These are phyloP conservation scores for Guyanaporus albipodus DNA, from an alignment of 768 basidiomycete species.

Conservation along the genomic window DNA sequence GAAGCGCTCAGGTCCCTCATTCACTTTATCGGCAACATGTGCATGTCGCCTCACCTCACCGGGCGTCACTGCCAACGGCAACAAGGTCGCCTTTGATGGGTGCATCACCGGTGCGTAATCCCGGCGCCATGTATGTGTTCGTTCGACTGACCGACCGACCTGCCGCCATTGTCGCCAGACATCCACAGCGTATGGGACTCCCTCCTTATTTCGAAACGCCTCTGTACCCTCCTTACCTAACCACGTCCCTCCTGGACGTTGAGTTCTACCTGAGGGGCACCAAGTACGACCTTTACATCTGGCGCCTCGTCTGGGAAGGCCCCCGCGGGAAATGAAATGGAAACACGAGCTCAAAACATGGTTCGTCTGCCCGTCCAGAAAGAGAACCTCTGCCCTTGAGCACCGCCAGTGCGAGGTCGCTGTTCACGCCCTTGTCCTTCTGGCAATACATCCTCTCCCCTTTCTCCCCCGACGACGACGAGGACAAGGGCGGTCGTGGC, in stretches of 20 bases:
- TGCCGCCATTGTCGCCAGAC: slow-evolving; percentile 42
- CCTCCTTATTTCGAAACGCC: slow-evolving; percentile 74
- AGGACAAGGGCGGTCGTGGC: slow-evolving; percentile 18
- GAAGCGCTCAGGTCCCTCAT: slow-evolving; percentile 90
- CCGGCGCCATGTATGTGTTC: too few species aligned
- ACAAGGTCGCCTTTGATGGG: slow-evolving; percentile 69
- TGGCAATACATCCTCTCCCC: slow-evolving; percentile 27
- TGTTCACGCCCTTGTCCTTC: slow-evolving; percentile 6
- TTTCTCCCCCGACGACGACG: neutral
- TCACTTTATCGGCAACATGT: slow-evolving; percentile 92
- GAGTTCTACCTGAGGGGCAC: slow-evolving; percentile 67
- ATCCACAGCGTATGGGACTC: slow-evolving; percentile 89
- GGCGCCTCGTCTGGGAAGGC: slow-evolving; percentile 85
- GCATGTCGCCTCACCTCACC: slow-evolving; percentile 89
- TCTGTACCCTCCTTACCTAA: slow-evolving; percentile 63
- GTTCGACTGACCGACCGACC: too few species aligned
- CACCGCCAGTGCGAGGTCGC: neutral
- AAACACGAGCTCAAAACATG: neutral
- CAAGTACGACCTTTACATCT: slow-evolving; percentile 85
- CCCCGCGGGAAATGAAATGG: slow-evolving; percentile 37
- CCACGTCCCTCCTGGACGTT: slow-evolving; percentile 61
- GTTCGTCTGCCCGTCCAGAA: neutral
- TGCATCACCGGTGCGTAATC: slow-evolving; percentile 61
- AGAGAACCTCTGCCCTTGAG: too few species aligned
- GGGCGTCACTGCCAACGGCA: slow-evolving; percentile 79